Evolutionary conservation across 345 rosid species (phyloP), one percentile per base, ranked within the genome.

Genomic region (Salix exigua): DNA sequence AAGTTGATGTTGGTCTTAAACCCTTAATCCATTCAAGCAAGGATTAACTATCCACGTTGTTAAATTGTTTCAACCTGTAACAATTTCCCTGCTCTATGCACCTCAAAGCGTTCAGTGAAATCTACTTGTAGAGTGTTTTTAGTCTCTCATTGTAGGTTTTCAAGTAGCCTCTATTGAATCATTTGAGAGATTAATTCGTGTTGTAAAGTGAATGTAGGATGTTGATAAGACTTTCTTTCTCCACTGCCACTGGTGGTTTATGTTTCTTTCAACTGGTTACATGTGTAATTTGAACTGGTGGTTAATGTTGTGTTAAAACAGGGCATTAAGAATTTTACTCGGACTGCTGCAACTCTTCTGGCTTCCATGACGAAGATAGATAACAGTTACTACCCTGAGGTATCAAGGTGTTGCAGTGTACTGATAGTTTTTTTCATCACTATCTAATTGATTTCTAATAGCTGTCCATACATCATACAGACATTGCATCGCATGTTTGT

Each of bases 311-410:
- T 85, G 72, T 73, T 62, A 61, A 80, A 71, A 81, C 88, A 96
- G 99, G 91, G 99, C 74, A 86, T 93, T 74, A 96, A 96, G 88
- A 93, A 91, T 80, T 96, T 96, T 82, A 80, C 91, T 74, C 89
- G 87, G 71, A 87, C 97, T 70, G 97, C 99, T 69, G 90, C 92
- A 50, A 93, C 81, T 88, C 97, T 96, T 55, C 87, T 96, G 84
- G 82, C 92, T 77, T 84, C 94, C 67, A 87, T 96, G 84, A 77
- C 91, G 5, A 96, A 91, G 85, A 82, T 96, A 71, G 99, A 96
- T 74, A 79, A 85, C 80, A 90, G 80, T 77, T 94, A 92, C 85
- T 94, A 90, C 82, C 99, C 99, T n/a, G 97, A 94, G 99, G 99
- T 94, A 88, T 80, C 66, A 53, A 30, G 66, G 28, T 76, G 65